These are phyloP conservation scores for Aristolochia contorta DNA, from an alignment of 164 flowering plant species.

Conservation along the genomic window DNA sequence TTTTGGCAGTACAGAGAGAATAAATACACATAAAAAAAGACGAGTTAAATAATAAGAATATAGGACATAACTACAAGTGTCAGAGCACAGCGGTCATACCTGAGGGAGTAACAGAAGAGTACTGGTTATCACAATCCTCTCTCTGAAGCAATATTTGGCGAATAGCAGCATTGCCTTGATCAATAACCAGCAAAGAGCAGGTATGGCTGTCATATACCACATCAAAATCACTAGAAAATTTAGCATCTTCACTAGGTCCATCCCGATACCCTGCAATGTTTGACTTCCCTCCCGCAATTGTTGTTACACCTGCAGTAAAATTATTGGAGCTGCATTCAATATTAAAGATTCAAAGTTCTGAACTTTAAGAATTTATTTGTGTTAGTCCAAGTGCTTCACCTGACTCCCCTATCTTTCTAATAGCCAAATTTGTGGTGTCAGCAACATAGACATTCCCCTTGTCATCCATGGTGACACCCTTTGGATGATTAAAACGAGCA, in stretches of 20 bases:
- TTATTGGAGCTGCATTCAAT: conserved; percentile 17
- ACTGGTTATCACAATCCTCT: conserved; percentile 76
- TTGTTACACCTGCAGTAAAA: conserved; percentile 58
- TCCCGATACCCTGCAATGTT: conserved; percentile 84
- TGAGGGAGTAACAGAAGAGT: conserved; percentile 56
- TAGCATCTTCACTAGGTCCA: conserved; percentile 97
- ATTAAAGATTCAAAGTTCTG: not conserved
- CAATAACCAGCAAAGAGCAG: conserved; percentile 86
- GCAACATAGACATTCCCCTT: conserved; percentile 95
- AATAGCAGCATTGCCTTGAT: conserved; percentile 97
- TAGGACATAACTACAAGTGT: too few species aligned
- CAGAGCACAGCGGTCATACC: conserved; percentile 29
- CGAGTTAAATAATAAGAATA: too few species aligned
- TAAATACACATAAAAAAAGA: too few species aligned
- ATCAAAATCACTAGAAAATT: conserved; percentile 90
- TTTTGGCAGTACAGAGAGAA: too few species aligned
- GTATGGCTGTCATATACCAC: conserved; percentile 71
- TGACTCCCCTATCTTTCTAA: conserved; percentile 87
- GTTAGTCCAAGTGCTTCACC: conserved; percentile 27
- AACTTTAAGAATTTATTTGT: not conserved
- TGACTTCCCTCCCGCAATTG: conserved; percentile 98
- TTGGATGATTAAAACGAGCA: conserved; percentile 89
- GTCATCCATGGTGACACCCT: conserved; percentile 91
- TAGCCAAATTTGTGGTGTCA: conserved; percentile 82
- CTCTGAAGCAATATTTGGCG: conserved; percentile 78